Conservation (phyloP, 2,329 filamentous ascomycete species). For the Fusarium sp. region DNA sequence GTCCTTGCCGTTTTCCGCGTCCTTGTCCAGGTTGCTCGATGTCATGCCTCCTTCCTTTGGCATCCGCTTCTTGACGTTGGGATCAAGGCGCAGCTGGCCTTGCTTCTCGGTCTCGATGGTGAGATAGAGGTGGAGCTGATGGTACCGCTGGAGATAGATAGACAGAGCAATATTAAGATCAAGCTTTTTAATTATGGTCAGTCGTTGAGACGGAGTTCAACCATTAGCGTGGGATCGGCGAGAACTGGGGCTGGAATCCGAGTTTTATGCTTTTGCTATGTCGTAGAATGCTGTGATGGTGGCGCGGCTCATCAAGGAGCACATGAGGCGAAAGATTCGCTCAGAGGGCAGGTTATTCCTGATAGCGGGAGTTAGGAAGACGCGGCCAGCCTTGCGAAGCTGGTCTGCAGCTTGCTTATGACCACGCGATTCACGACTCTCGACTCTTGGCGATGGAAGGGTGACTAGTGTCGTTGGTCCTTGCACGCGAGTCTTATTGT, state of each 20-base stretch:
- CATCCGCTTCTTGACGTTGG: too few relatives aligned
- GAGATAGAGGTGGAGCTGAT: not conserved
- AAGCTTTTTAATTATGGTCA: not conserved
- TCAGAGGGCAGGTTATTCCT: not conserved
- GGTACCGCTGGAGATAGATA: not conserved
- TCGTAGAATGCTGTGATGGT: not conserved
- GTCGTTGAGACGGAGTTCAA: not conserved
- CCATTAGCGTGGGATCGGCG: not conserved
- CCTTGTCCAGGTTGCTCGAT: too few relatives aligned
- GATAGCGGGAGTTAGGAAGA: not conserved
- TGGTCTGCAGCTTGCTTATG: not conserved
- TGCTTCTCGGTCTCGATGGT: not conserved
- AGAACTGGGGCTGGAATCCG: not conserved
- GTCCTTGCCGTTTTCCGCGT: not conserved
- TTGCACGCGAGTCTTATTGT: not conserved
- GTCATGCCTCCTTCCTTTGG: too few relatives aligned
- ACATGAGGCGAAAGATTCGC: not conserved
- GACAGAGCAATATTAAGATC: too few relatives aligned
- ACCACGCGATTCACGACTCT: not conserved
- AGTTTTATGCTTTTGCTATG: not conserved
- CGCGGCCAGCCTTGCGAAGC: not conserved
- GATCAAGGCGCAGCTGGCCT: not conserved
- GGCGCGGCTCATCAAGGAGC: not conserved
- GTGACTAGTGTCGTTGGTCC: accelerated
- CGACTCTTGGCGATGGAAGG: not conserved